Evolutionary conservation across 495 filamentous ascomycete genomes (phyloP).

Genomic region (Venustampulla echinocandica): DNA sequence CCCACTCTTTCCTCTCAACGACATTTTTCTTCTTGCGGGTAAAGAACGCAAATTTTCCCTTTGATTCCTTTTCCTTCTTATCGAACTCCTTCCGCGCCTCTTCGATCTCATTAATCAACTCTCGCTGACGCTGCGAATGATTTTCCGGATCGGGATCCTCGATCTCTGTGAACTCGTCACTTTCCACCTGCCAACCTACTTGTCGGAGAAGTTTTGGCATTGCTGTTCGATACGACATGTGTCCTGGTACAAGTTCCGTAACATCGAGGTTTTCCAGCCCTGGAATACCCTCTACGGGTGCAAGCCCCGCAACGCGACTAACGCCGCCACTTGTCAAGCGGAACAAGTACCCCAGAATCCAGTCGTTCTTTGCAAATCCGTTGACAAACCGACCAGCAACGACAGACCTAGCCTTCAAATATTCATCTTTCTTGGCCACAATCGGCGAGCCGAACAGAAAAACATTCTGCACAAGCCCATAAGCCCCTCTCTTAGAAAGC

Average conservation of each 20-base stretch:
- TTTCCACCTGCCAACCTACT: slow-evolving; percentile 81
- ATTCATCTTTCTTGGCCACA: slow-evolving; percentile 89
- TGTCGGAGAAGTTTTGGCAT: slow-evolving; percentile 82
- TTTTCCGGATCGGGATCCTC: slow-evolving; percentile 96
- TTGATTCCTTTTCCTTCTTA: slow-evolving; percentile 54
- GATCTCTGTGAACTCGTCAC: slow-evolving; percentile 93
- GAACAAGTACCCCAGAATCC: slow-evolving; percentile 97
- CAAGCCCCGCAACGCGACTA: slow-evolving; percentile 83
- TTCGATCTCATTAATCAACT: slow-evolving; percentile 94
- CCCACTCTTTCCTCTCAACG: slow-evolving; percentile 80
- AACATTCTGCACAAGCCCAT: slow-evolving; percentile 88
- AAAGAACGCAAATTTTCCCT: slow-evolving; percentile 63
- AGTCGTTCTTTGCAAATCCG: slow-evolving; percentile 89
- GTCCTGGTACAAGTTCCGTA: slow-evolving; percentile 77
- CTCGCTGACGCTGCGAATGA: slow-evolving; percentile 76
- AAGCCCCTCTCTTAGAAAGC: slow-evolving; percentile 77
- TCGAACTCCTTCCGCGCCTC: slow-evolving; percentile 84
- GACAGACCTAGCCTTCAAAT: slow-evolving; percentile 66
- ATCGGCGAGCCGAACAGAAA: slow-evolving; percentile 90
- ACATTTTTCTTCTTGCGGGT: slow-evolving; percentile 63
- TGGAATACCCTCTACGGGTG: slow-evolving; percentile 62
- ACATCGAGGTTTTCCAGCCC: slow-evolving; percentile 87
- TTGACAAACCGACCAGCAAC: slow-evolving; percentile 90
- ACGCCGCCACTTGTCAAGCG: slow-evolving; percentile 90
- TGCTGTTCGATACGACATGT: slow-evolving; percentile 91